Base-by-base conservation (phyloP, 805 yeast species). In the Myxozyma lipomycoides region DNA sequence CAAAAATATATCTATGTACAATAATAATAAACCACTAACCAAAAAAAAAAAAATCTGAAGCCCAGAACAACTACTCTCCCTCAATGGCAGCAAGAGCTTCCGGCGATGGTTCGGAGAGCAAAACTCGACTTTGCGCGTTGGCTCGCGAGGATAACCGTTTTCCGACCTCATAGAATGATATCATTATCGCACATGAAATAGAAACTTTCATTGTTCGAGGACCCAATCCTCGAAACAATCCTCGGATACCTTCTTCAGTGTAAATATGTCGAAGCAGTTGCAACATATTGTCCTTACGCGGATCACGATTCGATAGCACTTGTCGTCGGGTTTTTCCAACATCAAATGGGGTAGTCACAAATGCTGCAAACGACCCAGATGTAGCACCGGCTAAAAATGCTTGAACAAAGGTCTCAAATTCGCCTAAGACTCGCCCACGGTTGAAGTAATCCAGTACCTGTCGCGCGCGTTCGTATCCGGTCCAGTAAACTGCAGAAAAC, bases 151-250 rank as follows among this genome's bases (percentile, higher is more conserved):
- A 66, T n/a, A 81, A 64, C 49, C 79, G 78, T 67, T 93, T 93
- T 24, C 95, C 85, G 40, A 90, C 73, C 66, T 93, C 98, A 66
- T 93, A 93, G 36, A 93, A 84, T 10, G 97, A 87, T 40, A 93
- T 89, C 98, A 93, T 93, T 35, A 93, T 91, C 1, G 98, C 98
- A 75, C 98, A 93, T 15, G 96, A 83, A 9, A 98, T 98, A 0
- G 97, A 96, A 24, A 93, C 85, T 65, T 93, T 93, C 66, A 91
- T 70, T 5, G 91, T 78, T 58, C 98, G 76, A 0, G 98, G 98
- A 1, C 79, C 73, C 35, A 89, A 70, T 0, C 98, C 98, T 34
- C 86, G 86, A 64, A 84, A 93, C n/a, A 93, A 70, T 0, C 97
- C 91, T 3, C 73, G 64, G n/a, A 79, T 42, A 0, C 98, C 98